These are phyloP conservation scores for Orbilia quercus DNA, from an alignment of 2,329 filamentous ascomycete species.

Conservation along the genomic window DNA sequence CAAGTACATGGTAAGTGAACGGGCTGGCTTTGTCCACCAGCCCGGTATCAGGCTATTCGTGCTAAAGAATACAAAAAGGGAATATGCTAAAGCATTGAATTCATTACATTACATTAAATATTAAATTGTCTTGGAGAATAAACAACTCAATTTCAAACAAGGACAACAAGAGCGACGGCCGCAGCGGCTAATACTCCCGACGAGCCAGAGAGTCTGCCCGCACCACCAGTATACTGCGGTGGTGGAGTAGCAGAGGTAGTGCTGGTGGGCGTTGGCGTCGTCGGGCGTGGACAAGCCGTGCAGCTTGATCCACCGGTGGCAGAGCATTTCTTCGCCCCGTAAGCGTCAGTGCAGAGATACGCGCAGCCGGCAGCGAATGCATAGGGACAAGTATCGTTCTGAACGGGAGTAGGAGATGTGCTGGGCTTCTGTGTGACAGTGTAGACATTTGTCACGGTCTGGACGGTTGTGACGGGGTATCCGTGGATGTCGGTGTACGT, in stretches of 20 bases:
- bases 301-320: neutral
- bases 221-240: constrained; percentile 34
- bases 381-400: constrained; percentile 1
- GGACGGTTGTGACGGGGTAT: constrained; percentile 26
- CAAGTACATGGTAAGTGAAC: neutral
- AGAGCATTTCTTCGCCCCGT: neutral
- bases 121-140: neutral
- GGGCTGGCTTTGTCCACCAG: neutral
- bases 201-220: constrained; percentile 40
- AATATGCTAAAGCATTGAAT: neutral
- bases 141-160: constrained; percentile 30
- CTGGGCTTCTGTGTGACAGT: constrained; percentile 29
- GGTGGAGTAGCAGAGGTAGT: constrained; percentile 25
- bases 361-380: neutral
- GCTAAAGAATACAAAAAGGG: neutral
- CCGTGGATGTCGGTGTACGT: constrained; percentile 36
- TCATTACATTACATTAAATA: constrained; percentile 1
- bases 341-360: neutral
- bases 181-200: constrained; percentile 23
- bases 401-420: constrained; percentile 16
- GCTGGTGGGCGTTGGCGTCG: neutral
- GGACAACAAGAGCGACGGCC: constrained; percentile 12
- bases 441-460: constrained; percentile 32
- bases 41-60: neutral
- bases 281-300: constrained; percentile 7